A percentile compares a stretch with the other conserved stretches of the same genome.
These are phyloP conservation scores for Dujonia santamariae DNA, from an alignment of 1,139 yeast genomes.

Conservation along the genomic window DNA sequence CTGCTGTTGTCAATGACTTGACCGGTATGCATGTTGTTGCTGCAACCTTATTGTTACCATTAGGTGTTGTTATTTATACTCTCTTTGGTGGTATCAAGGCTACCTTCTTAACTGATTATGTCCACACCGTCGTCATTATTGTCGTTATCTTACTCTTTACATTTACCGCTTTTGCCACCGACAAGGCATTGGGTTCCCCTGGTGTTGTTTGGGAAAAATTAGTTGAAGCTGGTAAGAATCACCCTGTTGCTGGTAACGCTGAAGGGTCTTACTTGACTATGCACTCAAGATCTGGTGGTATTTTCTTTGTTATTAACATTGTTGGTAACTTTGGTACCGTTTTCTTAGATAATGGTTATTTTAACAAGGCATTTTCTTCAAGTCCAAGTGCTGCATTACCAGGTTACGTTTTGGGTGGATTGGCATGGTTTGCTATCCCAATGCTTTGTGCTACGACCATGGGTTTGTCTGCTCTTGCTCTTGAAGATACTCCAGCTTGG, in stretches of 20 bases:
- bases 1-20: constrained; percentile 70
- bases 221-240: constrained; percentile 49
- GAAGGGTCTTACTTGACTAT: constrained; percentile 71
- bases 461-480: constrained; percentile 77
- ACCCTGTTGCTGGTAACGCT: constrained; percentile 73
- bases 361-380: constrained; percentile 88
- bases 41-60: constrained; percentile 74
- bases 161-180: constrained; percentile 62
- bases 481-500: constrained; percentile 65
- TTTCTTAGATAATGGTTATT: constrained; percentile 84
- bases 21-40: constrained; percentile 87
- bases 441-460: constrained; percentile 76
- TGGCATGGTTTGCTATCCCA: constrained; percentile 91
- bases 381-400: constrained; percentile 81
- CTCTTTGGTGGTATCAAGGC: constrained; percentile 89
- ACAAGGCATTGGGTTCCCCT: constrained; percentile 71
- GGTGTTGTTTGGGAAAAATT: constrained; percentile 71
- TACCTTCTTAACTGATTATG: constrained; percentile 83
- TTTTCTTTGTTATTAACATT: constrained; percentile 77
- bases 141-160: constrained; percentile 61
- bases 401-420: constrained; percentile 89
- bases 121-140: constrained; percentile 65
- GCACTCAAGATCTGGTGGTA: constrained; percentile 74
- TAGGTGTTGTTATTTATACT: constrained; percentile 81
- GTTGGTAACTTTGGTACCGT: constrained; percentile 91